Percentiles rank a stretch among this genome's conserved stretches.
phyloP scores from a whole-genome alignment of 495 filamentous ascomycete genomes.

The Aspergillus mulundensis region DNA sequence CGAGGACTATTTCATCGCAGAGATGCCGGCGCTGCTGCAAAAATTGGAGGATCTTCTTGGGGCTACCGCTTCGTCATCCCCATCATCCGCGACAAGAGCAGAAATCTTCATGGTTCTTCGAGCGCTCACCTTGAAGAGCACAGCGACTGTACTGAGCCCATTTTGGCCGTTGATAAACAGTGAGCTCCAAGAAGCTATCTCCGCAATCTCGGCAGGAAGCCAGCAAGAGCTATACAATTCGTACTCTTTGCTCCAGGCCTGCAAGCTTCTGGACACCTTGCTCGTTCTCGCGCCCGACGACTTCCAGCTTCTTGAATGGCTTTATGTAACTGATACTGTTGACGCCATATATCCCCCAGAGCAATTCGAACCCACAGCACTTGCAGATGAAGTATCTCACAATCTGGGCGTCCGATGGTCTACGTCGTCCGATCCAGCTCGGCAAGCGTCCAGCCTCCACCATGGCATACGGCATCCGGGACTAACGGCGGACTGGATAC shows the following conservation, averaged over 20 bases:
- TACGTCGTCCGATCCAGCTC: conserved; percentile 29
- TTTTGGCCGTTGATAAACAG: conserved; percentile 89
- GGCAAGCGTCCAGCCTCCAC: conserved; percentile 32
- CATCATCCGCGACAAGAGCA: conserved; percentile 80
- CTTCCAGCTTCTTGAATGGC: conserved; percentile 93
- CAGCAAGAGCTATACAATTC: conserved; percentile 76
- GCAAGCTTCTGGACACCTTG: conserved; percentile 83
- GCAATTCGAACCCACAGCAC: conserved; percentile 66
- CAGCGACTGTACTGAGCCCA: conserved; percentile 68
- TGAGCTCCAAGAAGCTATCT: conserved; percentile 79
- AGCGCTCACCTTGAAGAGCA: conserved; percentile 70
- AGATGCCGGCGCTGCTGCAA: conserved; percentile 68
- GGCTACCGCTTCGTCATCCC: conserved; percentile 85
- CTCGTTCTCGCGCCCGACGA: conserved; percentile 87
- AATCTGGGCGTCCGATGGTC: conserved; percentile 56
- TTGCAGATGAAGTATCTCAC: conserved; percentile 84
- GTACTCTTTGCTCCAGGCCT: conserved; percentile 75
- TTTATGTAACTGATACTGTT: conserved; percentile 94
- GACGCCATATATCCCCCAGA: conserved; percentile 87
- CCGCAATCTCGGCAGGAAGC: conserved; percentile 65
- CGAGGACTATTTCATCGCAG: conserved; percentile 72
- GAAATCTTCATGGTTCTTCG: conserved; percentile 89
- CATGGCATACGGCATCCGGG: conserved; percentile 34
- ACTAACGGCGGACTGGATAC: conserved; percentile 42
- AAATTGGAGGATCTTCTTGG: conserved; percentile 81